phyloP scores from a whole-genome alignment of 2,329 filamentous ascomycete species.

The Beauveria caledonica region DNA sequence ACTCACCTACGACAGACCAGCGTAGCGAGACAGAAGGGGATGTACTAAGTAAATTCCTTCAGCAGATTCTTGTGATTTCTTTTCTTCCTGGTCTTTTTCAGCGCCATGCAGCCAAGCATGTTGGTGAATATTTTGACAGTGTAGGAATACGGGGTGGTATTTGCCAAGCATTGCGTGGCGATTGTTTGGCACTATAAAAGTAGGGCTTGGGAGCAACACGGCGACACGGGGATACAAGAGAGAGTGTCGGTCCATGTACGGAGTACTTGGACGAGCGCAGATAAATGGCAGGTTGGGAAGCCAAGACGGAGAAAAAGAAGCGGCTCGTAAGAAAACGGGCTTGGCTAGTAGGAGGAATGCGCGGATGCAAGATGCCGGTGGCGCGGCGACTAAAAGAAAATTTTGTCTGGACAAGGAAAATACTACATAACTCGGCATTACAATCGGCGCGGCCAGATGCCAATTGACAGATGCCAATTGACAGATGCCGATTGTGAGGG shows the following conservation, averaged over 20 bases:
- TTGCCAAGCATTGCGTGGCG: background rate
- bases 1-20: too few species aligned
- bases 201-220: too few species aligned
- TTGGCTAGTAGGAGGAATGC: background rate
- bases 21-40: too few species aligned
- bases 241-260: too few species aligned
- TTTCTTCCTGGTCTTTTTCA: background rate
- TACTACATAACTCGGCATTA: too few species aligned
- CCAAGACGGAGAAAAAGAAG: background rate
- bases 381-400: background rate
- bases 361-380: constrained; percentile 4
- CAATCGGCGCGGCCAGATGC: background rate
- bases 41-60: too few species aligned
- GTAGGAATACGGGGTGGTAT: background rate
- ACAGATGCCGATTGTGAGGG: background rate
- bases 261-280: too few species aligned
- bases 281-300: background rate
- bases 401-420: background rate
- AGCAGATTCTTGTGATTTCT: background rate
- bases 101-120: background rate
- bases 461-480: background rate
- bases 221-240: too few species aligned
- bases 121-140: background rate
- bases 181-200: too few species aligned
- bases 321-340: background rate